phyloP scores from a whole-genome alignment of 768 basidiomycete genomes.

The Russula abietina region DNA sequence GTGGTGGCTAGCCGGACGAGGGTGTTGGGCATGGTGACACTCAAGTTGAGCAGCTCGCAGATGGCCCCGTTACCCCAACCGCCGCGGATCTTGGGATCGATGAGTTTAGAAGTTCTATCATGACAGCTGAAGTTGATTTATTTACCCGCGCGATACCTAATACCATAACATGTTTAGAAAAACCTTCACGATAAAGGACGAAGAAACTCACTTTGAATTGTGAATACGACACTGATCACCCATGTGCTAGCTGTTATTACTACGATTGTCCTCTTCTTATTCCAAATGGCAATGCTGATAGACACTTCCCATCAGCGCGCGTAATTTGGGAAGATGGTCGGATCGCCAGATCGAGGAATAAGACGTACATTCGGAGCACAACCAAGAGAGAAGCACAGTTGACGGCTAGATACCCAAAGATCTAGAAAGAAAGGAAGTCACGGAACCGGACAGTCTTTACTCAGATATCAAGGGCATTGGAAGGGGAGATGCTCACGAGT shows the following conservation, averaged over 20 bases:
- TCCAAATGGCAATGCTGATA: background rate
- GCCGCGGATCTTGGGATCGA: too few species aligned
- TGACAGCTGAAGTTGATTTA: too few species aligned
- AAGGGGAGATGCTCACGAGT: background rate
- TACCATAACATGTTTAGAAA: too few species aligned
- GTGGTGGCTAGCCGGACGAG: too few species aligned
- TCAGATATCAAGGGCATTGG: background rate
- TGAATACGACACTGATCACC: background rate
- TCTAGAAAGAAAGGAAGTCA: background rate
- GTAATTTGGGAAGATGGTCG: background rate
- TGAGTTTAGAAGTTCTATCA: too few species aligned
- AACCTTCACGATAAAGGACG: background rate
- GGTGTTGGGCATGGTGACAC: too few species aligned
- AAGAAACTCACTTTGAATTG: background rate
- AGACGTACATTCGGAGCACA: constrained; percentile 2
- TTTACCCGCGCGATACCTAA: too few species aligned
- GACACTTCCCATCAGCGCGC: background rate
- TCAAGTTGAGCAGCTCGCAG: too few species aligned
- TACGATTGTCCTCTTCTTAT: background rate
- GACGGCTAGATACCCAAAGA: background rate
- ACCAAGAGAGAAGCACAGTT: background rate
- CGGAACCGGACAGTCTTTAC: background rate
- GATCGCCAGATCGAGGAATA: background rate
- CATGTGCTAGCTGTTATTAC: background rate
- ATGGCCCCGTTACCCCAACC: background rate